Evolutionary conservation across 805 yeast genomes (phyloP).

Genomic region (Metschnikowia similis): DNA sequence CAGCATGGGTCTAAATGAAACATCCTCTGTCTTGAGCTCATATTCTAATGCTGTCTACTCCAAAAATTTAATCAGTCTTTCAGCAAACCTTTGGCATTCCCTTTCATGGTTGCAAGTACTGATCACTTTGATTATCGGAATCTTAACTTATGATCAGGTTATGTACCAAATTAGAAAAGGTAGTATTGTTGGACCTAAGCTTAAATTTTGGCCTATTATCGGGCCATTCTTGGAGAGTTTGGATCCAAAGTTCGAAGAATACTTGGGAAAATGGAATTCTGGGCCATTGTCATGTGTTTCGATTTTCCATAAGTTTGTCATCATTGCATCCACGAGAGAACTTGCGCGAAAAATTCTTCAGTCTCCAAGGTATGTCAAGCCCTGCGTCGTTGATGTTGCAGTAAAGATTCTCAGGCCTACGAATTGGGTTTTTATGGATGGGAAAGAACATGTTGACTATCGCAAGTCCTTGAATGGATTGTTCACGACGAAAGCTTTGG

Average conservation of each 20-base stretch:
- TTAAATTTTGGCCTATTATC: conserved; percentile 88
- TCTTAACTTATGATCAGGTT: conserved; percentile 68
- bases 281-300: conserved; percentile 96
- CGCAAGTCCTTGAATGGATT: conserved; percentile 86
- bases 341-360: conserved; percentile 18
- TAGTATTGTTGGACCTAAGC: conserved; percentile 81
- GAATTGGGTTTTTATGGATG: conserved; percentile 97
- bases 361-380: conserved; percentile 85
- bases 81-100: conserved; percentile 9
- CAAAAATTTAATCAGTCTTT: neutral
- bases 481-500: conserved; percentile 79
- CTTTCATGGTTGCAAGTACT: conserved; percentile 54
- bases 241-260: conserved; percentile 94
- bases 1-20: conserved; percentile 1
- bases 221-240: conserved; percentile 94
- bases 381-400: conserved; percentile 98
- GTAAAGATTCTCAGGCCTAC: conserved; percentile 88
- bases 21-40: neutral
- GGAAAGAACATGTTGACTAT: conserved; percentile 91
- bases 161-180: conserved; percentile 80
- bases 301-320: conserved; percentile 95
- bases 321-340: conserved; percentile 29
- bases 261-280: conserved; percentile 87
- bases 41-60: neutral
- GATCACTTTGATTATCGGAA: conserved; percentile 43